Evolutionary conservation across 73 alveolate genomes (phyloP).

Genomic region (Paramecium sonneborni): DNA sequence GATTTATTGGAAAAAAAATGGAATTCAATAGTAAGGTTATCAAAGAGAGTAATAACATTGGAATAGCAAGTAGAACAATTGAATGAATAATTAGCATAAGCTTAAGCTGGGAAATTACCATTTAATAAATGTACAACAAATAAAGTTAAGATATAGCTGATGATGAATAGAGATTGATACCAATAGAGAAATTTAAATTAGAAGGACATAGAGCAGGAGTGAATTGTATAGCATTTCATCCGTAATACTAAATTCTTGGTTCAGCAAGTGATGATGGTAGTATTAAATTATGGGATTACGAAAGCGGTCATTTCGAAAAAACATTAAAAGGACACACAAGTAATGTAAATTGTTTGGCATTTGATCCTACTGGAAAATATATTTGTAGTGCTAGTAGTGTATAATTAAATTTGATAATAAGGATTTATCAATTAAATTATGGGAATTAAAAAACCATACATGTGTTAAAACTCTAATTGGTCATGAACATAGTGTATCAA

Average conservation of each 20-base stretch:
- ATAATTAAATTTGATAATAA: background rate
- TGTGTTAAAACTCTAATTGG: slow-evolving; percentile 88
- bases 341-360: slow-evolving; percentile 83
- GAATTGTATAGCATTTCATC: slow-evolving; percentile 81
- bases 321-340: slow-evolving; percentile 91
- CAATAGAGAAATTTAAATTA: slow-evolving; percentile 76
- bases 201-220: slow-evolving; percentile 87
- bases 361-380: slow-evolving; percentile 83
- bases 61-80: slow-evolving; percentile 78
- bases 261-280: slow-evolving; percentile 88
- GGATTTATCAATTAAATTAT: slow-evolving; percentile 88
- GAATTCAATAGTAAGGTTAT: slow-evolving; percentile 85
- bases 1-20: slow-evolving; percentile 89
- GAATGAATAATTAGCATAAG: slow-evolving; percentile 59
- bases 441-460: slow-evolving; percentile 83
- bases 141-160: slow-evolving; percentile 36
- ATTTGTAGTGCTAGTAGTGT: slow-evolving; percentile 74
- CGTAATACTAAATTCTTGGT: slow-evolving; percentile 75
- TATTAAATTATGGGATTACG: slow-evolving; percentile 89
- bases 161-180: slow-evolving; percentile 3
- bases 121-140: background rate
- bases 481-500: slow-evolving; percentile 93
- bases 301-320: slow-evolving; percentile 78
- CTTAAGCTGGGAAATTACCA: slow-evolving; percentile 52
- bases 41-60: slow-evolving; percentile 80